Evolutionary conservation across 768 basidiomycete genomes (phyloP).

Genomic region (Lentinula sp.): DNA sequence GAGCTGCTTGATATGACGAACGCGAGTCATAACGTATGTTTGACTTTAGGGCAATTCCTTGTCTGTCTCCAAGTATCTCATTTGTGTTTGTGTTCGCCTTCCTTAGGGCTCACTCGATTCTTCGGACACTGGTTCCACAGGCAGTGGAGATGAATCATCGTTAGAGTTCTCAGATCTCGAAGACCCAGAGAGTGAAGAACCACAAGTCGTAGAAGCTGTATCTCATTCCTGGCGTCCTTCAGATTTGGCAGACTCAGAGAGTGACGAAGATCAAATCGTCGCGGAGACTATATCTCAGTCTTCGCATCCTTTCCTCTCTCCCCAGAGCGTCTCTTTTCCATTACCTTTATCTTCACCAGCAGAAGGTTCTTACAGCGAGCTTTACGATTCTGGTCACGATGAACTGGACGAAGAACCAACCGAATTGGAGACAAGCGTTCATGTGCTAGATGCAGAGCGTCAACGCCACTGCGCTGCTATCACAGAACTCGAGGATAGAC

Average conservation of each 20-base stretch:
- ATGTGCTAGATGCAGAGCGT: neutral
- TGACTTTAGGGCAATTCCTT: too few relatives aligned
- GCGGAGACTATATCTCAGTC: neutral
- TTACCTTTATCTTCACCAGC: neutral
- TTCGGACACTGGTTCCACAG: neutral
- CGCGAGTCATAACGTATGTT: neutral
- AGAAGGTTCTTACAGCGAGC: neutral
- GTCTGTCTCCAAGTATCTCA: neutral
- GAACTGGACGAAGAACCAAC: neutral
- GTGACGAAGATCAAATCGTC: neutral
- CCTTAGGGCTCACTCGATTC: neutral
- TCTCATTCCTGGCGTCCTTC: neutral
- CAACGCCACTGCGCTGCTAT: neutral
- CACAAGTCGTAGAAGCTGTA: neutral
- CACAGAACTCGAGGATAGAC: neutral
- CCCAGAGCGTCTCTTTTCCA: neutral
- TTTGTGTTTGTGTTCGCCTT: neutral
- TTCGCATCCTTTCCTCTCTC: neutral
- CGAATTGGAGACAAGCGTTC: neutral
- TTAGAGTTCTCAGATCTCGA: neutral
- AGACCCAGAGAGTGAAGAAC: neutral
- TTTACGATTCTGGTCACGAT: neutral
- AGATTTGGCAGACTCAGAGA: neutral
- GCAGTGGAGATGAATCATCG: neutral
- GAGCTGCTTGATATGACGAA: neutral